Evolutionary conservation across 768 basidiomycete genomes (phyloP).

Genomic region (Tephrocybe sp.): DNA sequence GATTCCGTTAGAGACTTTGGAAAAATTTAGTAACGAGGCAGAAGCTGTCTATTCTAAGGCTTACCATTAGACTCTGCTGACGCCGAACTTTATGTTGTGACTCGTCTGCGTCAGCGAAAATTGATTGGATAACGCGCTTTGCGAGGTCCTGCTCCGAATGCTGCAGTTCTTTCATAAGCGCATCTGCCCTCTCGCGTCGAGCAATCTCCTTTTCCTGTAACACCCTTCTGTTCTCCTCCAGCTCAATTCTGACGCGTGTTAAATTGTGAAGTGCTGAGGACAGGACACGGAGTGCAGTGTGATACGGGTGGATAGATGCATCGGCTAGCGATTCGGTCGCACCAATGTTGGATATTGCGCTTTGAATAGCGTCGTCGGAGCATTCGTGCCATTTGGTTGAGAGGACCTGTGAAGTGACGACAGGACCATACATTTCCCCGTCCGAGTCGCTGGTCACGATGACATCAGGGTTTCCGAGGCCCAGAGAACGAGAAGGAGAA

Average conservation of each 20-base stretch:
- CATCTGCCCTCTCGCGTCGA: constrained; percentile 49
- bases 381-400: constrained; percentile 74
- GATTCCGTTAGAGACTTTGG: constrained; percentile 51
- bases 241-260: constrained; percentile 52
- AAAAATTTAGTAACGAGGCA: neutral
- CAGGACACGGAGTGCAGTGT: constrained; percentile 63
- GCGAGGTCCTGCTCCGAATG: constrained; percentile 67
- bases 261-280: constrained; percentile 65
- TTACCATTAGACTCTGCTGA: constrained; percentile 58
- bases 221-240: constrained; percentile 55
- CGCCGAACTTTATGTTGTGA: constrained; percentile 46
- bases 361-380: constrained; percentile 71
- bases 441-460: constrained; percentile 34
- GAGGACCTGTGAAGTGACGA: constrained; percentile 48
- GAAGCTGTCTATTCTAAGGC: constrained; percentile 19
- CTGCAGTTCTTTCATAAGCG: constrained; percentile 53
- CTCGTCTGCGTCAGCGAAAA: constrained; percentile 58
- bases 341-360: constrained; percentile 51
- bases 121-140: constrained; percentile 59
- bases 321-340: constrained; percentile 46
- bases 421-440: constrained; percentile 27
- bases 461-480: constrained; percentile 27
- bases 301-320: constrained; percentile 53
- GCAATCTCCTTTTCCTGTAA: constrained; percentile 61
- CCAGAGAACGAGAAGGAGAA: constrained; percentile 11